Evolutionary conservation across 2,329 filamentous ascomycete species (phyloP).

Genomic region (Fusarium secorum): DNA sequence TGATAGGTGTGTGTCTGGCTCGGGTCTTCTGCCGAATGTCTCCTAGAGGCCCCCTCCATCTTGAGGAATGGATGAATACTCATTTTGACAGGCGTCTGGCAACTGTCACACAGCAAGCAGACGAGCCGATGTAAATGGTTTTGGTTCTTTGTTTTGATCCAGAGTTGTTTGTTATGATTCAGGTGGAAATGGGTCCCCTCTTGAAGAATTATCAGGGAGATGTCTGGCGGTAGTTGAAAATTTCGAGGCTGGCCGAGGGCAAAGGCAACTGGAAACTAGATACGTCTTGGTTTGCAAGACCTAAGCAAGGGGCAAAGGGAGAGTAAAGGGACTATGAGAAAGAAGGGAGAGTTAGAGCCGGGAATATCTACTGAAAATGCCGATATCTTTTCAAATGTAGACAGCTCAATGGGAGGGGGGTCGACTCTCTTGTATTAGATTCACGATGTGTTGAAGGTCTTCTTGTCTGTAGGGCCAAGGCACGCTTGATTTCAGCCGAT

Average conservation of each 20-base stretch:
- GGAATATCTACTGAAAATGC: slow-evolving; percentile 29
- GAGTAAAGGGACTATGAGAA: slow-evolving; percentile 37
- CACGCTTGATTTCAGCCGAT: slow-evolving; percentile 38
- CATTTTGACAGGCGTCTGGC: slow-evolving; percentile 23
- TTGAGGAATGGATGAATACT: slow-evolving; percentile 36
- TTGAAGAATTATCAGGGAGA: slow-evolving; percentile 36
- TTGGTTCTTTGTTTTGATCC: slow-evolving; percentile 35
- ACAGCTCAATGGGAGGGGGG: slow-evolving; percentile 40
- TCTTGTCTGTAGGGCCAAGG: slow-evolving; percentile 30
- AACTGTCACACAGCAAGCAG: slow-evolving; percentile 10
- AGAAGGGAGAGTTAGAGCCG: slow-evolving; percentile 37
- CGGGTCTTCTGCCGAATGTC: neutral
- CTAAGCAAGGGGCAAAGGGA: slow-evolving; percentile 33
- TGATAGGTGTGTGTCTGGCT: slow-evolving; percentile 4
- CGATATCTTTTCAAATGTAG: slow-evolving; percentile 30
- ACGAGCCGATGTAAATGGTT: slow-evolving; percentile 14
- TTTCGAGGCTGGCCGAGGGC: slow-evolving; percentile 21
- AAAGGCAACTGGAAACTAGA: slow-evolving; percentile 14
- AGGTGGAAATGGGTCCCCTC: slow-evolving; percentile 30
- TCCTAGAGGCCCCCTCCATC: slow-evolving; percentile 14
- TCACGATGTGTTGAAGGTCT: slow-evolving; percentile 35
- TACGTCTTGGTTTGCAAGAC: slow-evolving; percentile 17
- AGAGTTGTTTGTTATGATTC: slow-evolving; percentile 44
- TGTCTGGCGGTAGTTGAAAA: slow-evolving; percentile 12
- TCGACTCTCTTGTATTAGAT: slow-evolving; percentile 45